Evolutionary conservation across 345 rosid genomes (phyloP).

Genomic region (Barbarea vulgaris): DNA sequence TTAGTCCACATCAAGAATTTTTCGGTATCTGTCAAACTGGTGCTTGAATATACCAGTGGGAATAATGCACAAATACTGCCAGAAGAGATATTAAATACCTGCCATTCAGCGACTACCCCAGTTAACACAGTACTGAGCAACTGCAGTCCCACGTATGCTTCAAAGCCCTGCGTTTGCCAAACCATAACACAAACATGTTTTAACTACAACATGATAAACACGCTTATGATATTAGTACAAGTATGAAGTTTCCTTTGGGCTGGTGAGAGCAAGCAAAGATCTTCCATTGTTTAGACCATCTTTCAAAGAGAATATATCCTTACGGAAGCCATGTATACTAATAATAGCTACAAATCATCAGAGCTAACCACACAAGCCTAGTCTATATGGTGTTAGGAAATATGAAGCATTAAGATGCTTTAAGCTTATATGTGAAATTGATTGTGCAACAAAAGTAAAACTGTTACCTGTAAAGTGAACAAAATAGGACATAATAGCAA

Average conservation of each 20-base stretch:
- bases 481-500: conserved; percentile 91
- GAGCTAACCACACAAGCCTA: not conserved
- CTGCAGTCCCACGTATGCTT: conserved; percentile 89
- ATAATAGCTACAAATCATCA: not conserved
- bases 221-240: not conserved
- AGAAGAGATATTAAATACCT: conserved; percentile 48
- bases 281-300: conserved; percentile 19
- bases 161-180: conserved; percentile 65
- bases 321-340: conserved; percentile 1
- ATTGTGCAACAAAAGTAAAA: conserved; percentile 1
- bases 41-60: not conserved
- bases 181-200: conserved; percentile 17
- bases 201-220: not conserved
- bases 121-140: conserved; percentile 80
- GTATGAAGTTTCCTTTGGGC: not conserved
- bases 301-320: conserved; percentile 4
- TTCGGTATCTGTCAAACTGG: not conserved
- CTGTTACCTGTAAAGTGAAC: conserved; percentile 83
- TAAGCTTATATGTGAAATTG: not conserved
- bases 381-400: not conserved
- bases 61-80: conserved; percentile 17
- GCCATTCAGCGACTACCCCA: conserved; percentile 89
- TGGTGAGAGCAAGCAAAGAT: conserved; percentile 1
- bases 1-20: not conserved
- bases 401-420: not conserved